Evolutionary conservation across 2,329 filamentous ascomycete genomes (phyloP).

Genomic region (Rhinocladiella mackenziei): DNA sequence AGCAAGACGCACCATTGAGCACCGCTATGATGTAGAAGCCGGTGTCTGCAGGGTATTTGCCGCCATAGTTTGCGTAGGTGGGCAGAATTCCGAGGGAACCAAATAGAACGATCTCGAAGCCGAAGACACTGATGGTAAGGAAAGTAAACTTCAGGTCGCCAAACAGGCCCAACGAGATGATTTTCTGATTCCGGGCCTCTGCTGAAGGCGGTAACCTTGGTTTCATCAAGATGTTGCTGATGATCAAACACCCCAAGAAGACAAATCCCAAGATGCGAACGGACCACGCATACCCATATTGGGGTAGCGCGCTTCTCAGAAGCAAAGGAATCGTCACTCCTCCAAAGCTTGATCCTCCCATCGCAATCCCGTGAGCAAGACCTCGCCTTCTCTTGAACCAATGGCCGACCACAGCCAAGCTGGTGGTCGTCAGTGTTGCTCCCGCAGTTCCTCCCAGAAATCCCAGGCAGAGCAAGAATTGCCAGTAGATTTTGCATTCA

Average conservation of each 20-base stretch:
- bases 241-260: slow-evolving; percentile 34
- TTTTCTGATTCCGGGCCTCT: slow-evolving; percentile 29
- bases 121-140: slow-evolving; percentile 42
- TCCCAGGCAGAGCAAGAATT: slow-evolving; percentile 43
- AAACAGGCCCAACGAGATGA: slow-evolving; percentile 43
- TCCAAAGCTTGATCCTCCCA: slow-evolving; percentile 39
- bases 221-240: slow-evolving; percentile 35
- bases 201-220: slow-evolving; percentile 34
- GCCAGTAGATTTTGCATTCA: slow-evolving; percentile 47
- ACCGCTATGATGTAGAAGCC: slow-evolving; percentile 47
- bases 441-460: slow-evolving; percentile 37
- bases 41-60: slow-evolving; percentile 32
- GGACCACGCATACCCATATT: slow-evolving; percentile 37
- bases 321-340: slow-evolving; percentile 39
- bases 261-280: slow-evolving; percentile 39
- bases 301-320: slow-evolving; percentile 32
- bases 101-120: slow-evolving; percentile 49
- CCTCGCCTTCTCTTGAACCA: slow-evolving; percentile 40
- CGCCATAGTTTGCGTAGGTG: slow-evolving; percentile 43
- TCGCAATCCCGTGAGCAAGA: slow-evolving; percentile 40
- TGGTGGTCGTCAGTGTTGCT: slow-evolving; percentile 38
- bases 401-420: slow-evolving; percentile 39
- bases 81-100: slow-evolving; percentile 47
- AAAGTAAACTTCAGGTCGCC: slow-evolving; percentile 41
- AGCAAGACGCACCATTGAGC: slow-evolving; percentile 42